Conservation (phyloP, 2,329 filamentous ascomycete species). For the Tolypocladium album region DNA sequence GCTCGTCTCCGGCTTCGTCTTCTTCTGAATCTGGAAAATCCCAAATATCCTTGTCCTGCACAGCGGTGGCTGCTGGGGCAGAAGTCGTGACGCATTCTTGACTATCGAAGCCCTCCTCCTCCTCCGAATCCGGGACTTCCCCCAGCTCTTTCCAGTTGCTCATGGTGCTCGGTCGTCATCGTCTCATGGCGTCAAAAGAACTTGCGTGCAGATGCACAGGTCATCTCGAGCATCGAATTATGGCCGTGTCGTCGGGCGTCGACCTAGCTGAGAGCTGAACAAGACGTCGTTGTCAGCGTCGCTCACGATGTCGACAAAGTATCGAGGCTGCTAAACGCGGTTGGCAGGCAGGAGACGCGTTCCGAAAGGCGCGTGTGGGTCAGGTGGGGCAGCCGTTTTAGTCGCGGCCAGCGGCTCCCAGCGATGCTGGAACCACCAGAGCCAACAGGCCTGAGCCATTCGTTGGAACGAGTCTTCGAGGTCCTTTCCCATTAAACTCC, state of each 20-base stretch:
- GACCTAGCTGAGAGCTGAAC: not conserved
- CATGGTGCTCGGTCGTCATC: constrained; percentile 24
- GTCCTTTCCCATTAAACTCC: not conserved
- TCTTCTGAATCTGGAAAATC: constrained; percentile 23
- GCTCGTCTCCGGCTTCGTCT: constrained; percentile 3
- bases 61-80: not conserved
- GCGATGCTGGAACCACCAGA: not conserved
- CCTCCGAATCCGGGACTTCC: constrained; percentile 40
- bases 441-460: not conserved
- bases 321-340: constrained; percentile 11
- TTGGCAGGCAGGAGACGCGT: constrained; percentile 16
- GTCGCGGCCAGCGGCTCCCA: not conserved
- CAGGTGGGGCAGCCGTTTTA: not conserved
- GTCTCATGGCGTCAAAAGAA: constrained; percentile 5
- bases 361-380: constrained; percentile 4
- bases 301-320: not conserved
- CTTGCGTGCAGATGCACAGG: constrained; percentile 1
- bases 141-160: constrained; percentile 38
- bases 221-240: not conserved
- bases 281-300: not conserved
- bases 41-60: constrained; percentile 18
- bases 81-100: constrained; percentile 11
- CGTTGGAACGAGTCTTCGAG: not conserved
- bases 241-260: not conserved
- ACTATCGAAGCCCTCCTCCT: constrained; percentile 32